Evolutionary conservation across 179 eudicot genomes (phyloP).

Genomic region (Spinacia oleracea): DNA sequence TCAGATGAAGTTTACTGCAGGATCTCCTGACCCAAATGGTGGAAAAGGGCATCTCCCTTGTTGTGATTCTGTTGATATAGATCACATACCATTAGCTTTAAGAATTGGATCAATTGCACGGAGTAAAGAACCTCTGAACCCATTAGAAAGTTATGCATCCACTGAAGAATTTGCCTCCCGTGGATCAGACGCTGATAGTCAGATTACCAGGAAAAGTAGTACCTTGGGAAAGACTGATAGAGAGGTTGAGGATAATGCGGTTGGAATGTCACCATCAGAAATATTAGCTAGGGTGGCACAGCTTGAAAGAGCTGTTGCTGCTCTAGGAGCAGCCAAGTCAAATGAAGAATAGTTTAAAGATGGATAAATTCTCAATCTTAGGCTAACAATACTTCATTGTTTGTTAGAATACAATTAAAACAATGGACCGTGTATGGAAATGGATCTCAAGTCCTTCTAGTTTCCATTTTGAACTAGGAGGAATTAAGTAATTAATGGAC

Average conservation of each 20-base stretch:
- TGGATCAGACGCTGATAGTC: conserved; percentile 20
- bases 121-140: conserved; percentile 6
- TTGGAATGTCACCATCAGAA: not conserved
- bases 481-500: no score
- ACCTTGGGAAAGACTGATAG: conserved; percentile 6
- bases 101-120: conserved; percentile 18
- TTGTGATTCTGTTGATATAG: conserved; percentile 14
- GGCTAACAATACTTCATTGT: not conserved
- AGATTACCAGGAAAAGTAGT: conserved; percentile 12
- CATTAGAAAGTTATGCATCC: conserved; percentile 17
- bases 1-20: not conserved
- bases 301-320: conserved; percentile 25
- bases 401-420: not conserved
- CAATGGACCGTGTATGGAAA: no score
- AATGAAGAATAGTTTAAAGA: no score
- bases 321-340: conserved; percentile 3
- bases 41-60: not conserved
- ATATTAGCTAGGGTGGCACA: conserved; percentile 16
- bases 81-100: conserved; percentile 25
- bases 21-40: not conserved
- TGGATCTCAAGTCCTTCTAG: no score
- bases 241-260: not conserved
- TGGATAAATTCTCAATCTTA: not conserved
- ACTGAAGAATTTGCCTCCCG: conserved; percentile 17
- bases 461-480: no score